Percentiles rank a stretch among this genome's conserved stretches.
Conservation (phyloP, 495 filamentous ascomycete genomes). For the Penicillium longicatenatum region DNA sequence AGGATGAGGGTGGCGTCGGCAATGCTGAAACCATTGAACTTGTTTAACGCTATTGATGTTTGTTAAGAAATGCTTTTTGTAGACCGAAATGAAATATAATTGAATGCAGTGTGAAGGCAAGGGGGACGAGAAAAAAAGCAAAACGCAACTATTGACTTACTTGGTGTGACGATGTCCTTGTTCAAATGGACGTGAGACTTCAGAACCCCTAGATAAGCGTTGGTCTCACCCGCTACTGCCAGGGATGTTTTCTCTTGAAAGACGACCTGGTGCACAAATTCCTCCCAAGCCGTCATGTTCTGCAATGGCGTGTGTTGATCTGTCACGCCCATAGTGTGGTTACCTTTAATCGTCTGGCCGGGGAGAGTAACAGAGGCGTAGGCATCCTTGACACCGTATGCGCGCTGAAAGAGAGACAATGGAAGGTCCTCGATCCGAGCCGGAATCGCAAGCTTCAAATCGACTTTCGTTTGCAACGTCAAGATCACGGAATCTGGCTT, state of each 20-base stretch:
- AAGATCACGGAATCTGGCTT: slow-evolving; percentile 34
- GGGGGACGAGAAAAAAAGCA: background rate
- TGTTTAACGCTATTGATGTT: background rate
- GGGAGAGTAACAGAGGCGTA: slow-evolving; percentile 29
- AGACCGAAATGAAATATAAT: background rate
- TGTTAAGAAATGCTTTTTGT: slow-evolving; percentile 25
- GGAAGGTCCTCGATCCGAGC: slow-evolving; percentile 37
- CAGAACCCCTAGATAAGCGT: slow-evolving; percentile 33
- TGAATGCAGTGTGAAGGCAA: background rate
- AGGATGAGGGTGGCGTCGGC: slow-evolving; percentile 28
- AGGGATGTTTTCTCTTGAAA: slow-evolving; percentile 30
- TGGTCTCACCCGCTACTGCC: slow-evolving; percentile 29
- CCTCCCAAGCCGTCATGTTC: slow-evolving; percentile 30
- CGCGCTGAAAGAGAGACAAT: slow-evolving; percentile 32
- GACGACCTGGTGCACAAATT: slow-evolving; percentile 33
- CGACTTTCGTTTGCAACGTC: slow-evolving; percentile 33
- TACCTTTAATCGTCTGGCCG: slow-evolving; percentile 32
- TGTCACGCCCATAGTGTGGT: slow-evolving; percentile 32
- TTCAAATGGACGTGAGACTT: slow-evolving; percentile 34
- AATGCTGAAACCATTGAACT: slow-evolving; percentile 31
- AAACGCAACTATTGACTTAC: slow-evolving; percentile 14
- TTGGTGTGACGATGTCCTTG: slow-evolving; percentile 35
- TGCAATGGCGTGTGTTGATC: slow-evolving; percentile 28
- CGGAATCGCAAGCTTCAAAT: slow-evolving; percentile 33
- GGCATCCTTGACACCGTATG: slow-evolving; percentile 25